Evolutionary conservation across 345 rosid genomes (phyloP), one percentile per base, ranked within the genome.

Genomic region (Mangifera indica): DNA sequence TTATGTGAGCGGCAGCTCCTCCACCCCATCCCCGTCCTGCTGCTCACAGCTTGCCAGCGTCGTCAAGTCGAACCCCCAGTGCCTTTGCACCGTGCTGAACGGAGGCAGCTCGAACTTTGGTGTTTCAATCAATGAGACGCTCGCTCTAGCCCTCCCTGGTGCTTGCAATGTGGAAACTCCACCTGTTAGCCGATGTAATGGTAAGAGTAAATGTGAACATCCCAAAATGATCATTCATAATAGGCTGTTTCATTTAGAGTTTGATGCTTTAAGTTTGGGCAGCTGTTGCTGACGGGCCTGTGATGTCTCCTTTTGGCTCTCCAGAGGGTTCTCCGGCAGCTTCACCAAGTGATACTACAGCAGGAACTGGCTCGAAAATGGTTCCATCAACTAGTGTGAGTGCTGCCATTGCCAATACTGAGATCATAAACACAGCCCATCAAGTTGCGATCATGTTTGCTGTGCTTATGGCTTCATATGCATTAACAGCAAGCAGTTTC

Each of bases 101-200:
- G 84, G 84, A 1, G 81, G 83, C 10, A 84, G 75, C 37, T 44
- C 86, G 0, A 81, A 87, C 1, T 34, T 88, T 0, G 88, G 87
- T 20, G 63, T 84, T 46, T 76, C 66, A 3, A 72, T 88, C 32
- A 86, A 88, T 69, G 65, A 79, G 80, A 86, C 93, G 22, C 86
- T 63, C 7, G 90, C 92, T 29, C 68, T 80, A 2, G 77, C 80
- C 7, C 86, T 86, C 59, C 92, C 92, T 0, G 74, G 49, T 26
- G 80, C 88, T 7, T 86, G 93, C 63, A 74, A 80, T 3, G 90
- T 86, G 45, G 69, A 81, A 52, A 84, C 90, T 56, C 88, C 90
- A 11, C 88, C 90, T 7, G 75, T 75, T 57, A 82, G 88, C 79
- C 60, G 60, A 69, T 86, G 93, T 79, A 76, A 81, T 45, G 80